phyloP scores from a whole-genome alignment of 192 early-diverging fungal genomes.

The Coemansia erecta region DNA sequence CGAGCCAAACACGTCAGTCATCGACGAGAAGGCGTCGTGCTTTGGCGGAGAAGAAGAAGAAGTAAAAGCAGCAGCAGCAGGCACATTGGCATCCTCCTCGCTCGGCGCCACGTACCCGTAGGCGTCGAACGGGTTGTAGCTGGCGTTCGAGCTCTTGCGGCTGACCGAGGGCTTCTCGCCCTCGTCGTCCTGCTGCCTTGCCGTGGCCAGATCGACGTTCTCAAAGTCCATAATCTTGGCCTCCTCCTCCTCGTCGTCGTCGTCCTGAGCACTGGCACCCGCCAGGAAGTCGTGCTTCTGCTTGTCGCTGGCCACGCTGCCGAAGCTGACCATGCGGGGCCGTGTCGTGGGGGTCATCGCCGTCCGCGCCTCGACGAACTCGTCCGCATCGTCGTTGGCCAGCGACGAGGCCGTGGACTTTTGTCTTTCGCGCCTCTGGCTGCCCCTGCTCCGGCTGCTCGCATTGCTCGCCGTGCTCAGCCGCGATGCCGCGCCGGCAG shows the following conservation, averaged over 20 bases:
- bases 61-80: not conserved
- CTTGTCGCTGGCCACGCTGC: not conserved
- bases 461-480: conserved; percentile 1
- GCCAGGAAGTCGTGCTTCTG: not conserved
- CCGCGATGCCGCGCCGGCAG: not conserved
- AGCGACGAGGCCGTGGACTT: conserved; percentile 7
- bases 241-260: conserved; percentile 1
- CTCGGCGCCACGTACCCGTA: not conserved
- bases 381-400: conserved; percentile 12
- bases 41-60: too few relatives aligned
- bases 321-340: conserved; percentile 6
- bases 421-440: not conserved
- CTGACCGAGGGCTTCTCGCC: not conserved
- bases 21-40: not conserved
- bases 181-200: too few relatives aligned
- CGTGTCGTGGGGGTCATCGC: not conserved
- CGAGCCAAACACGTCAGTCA: not conserved
- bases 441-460: conserved; percentile 1
- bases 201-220: conserved; percentile 7
- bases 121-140: conserved; percentile 3
- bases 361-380: conserved; percentile 40
- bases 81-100: not conserved
- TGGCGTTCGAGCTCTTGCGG: conserved; percentile 2
- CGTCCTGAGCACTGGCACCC: not conserved
- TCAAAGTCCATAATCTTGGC: conserved; percentile 11